Evolutionary conservation across 164 flowering plant genomes (phyloP).

Genomic region (Vitis rupestris): DNA sequence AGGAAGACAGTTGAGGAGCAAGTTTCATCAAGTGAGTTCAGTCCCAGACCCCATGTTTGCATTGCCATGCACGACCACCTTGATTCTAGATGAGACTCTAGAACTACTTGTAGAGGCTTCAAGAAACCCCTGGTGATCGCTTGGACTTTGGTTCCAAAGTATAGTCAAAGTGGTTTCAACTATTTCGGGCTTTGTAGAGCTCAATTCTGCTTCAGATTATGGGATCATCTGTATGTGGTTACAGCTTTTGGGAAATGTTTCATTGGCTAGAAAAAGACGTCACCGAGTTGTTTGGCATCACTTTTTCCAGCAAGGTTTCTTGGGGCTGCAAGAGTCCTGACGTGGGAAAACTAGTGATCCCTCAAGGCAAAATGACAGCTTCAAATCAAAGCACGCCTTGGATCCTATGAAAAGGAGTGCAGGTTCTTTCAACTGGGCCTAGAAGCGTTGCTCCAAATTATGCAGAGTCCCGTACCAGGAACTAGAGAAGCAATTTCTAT

Average conservation of each 20-base stretch:
- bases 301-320: too few species aligned
- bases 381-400: conserved; percentile 45
- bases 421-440: conserved; percentile 45
- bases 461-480: conserved; percentile 45
- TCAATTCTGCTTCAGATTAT: conserved; percentile 27
- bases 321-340: conserved; percentile 13
- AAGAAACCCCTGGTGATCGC: too few species aligned
- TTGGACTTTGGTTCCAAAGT: too few species aligned
- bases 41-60: conserved; percentile 50
- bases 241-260: conserved; percentile 39
- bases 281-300: too few species aligned
- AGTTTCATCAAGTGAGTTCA: conserved; percentile 57
- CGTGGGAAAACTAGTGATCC: conserved; percentile 54
- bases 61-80: too few species aligned
- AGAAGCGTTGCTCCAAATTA: conserved; percentile 40
- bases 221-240: conserved; percentile 43
- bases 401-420: conserved; percentile 41
- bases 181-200: conserved; percentile 5
- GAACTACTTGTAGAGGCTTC: too few species aligned
- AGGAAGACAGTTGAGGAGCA: conserved; percentile 50
- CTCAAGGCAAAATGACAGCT: conserved; percentile 60
- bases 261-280: too few species aligned
- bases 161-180: too few species aligned
- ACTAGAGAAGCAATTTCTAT: conserved; percentile 20
- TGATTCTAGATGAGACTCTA: too few species aligned